Base-by-base conservation (phyloP, 2,329 filamentous ascomycete genomes). In the Amauroascus verrucosus region DNA sequence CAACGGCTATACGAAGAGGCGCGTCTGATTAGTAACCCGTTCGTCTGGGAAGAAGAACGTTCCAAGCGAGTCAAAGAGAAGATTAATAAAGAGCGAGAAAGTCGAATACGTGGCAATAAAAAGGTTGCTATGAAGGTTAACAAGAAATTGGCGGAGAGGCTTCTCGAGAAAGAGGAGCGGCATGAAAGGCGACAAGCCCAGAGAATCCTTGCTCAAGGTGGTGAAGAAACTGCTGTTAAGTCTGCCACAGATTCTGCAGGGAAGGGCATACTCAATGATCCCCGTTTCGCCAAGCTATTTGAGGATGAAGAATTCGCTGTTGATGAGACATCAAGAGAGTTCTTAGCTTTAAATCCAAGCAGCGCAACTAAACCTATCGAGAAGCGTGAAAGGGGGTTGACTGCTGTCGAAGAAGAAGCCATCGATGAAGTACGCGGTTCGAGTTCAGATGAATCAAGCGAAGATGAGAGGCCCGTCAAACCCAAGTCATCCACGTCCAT, bases 1-100 rank as follows among this genome's bases (percentile, higher is more conserved):
- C 91, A 94, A 62, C 88, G 90, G 64, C 73, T 98, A 24, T 97
- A 98, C 68, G 94, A 98, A 66, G 90, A 98, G 68, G 93, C 93
- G 16, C 79, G 87, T 53, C 75, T 98, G 56, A 95, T 97, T 62
- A 85, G 86, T 48, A 95, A 97, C 70, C 93, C 93, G 0, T 94
- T 94, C 65, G 80, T 94, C 50, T 95, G 86, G 78, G 88, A 96
- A 66, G 88, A 97, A 64, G 88, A 97, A 69, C 81, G 89, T 54
- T 83, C 84, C 56, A 96, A 95, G 77, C 84, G 86, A 60, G 83
- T 98, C 62, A 88, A 91, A 69, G 88, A 95, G 66, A 95, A 91
- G 77, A 88, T 98, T 58, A 88, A 95, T 65, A 95, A 96, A 73
- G 90, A 97, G 71, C 83, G 93, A n/a, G 88, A 93, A 64, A 94